These are phyloP conservation scores for Trichoderma asperellum DNA, from an alignment of 2,329 filamentous ascomycete species.

Conservation along the genomic window DNA sequence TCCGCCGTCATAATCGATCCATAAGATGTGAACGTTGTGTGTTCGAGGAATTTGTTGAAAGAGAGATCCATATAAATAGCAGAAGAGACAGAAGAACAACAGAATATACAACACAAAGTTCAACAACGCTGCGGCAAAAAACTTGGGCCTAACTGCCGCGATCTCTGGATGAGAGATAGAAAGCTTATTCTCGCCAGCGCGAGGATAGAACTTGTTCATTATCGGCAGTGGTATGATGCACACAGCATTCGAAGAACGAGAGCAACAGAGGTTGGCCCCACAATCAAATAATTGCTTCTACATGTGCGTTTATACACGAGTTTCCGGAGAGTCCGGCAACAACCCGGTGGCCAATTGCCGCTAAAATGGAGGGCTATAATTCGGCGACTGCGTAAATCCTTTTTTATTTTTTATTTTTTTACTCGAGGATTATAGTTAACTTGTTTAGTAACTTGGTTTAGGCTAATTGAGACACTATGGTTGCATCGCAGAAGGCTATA, in stretches of 20 bases:
- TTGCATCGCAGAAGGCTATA: not conserved
- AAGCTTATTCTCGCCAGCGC: conserved; percentile 27
- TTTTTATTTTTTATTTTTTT: no score
- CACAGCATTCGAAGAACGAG: not conserved
- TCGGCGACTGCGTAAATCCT: not conserved
- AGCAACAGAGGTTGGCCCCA: not conserved
- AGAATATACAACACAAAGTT: conserved; percentile 48
- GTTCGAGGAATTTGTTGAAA: conserved; percentile 32
- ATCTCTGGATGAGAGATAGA: conserved; percentile 24
- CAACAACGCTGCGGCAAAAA: conserved; percentile 29
- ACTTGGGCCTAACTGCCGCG: conserved; percentile 26
- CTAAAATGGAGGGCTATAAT: not conserved
- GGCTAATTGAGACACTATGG: not conserved
- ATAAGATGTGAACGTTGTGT: conserved; percentile 32
- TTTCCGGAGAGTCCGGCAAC: not conserved
- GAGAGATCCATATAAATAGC: conserved; percentile 34
- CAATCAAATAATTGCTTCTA: not conserved
- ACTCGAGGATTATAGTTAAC: not conserved
- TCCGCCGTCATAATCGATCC: conserved; percentile 35
- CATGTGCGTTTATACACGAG: not conserved
- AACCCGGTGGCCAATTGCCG: not conserved
- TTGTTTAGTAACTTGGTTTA: not conserved
- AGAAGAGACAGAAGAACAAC: conserved; percentile 34
- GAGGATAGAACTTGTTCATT: conserved; percentile 30
- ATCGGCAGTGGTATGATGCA: not conserved